A percentile compares a stretch with the other conserved stretches of the same genome.
Evolutionary conservation across 2,329 filamentous ascomycete genomes (phyloP).

Genomic region (Hypoxylon sp.): DNA sequence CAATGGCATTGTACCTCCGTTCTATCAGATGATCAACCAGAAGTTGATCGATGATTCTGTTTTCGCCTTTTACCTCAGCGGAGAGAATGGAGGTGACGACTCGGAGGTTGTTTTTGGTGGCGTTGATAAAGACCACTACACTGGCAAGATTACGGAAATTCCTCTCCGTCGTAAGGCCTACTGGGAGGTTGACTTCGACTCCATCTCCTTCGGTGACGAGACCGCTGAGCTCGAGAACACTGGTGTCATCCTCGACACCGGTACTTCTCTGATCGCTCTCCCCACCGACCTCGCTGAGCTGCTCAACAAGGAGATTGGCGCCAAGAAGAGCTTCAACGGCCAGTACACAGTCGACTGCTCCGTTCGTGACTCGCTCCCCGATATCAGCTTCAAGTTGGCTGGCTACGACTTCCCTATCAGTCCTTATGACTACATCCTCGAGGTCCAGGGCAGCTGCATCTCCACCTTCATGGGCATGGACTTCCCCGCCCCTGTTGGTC

Average conservation of each 20-base stretch:
- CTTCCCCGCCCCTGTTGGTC: conserved; percentile 87
- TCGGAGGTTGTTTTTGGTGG: conserved; percentile 94
- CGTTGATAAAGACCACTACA: conserved; percentile 83
- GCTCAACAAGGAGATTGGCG: conserved; percentile 96
- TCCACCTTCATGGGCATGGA: conserved; percentile 99
- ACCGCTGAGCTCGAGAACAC: conserved; percentile 93
- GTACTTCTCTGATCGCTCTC: conserved; percentile 96
- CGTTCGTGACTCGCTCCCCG: conserved; percentile 86
- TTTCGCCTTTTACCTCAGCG: conserved; percentile 95
- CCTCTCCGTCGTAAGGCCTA: conserved; percentile 98
- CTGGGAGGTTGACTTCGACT: conserved; percentile 98
- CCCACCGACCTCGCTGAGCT: conserved; percentile 93
- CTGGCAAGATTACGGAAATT: conserved; percentile 91
- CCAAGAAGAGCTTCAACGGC: conserved; percentile 97
- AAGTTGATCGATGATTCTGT: conserved; percentile 90
- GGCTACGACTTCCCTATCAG: conserved; percentile 95
- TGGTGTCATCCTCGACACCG: conserved; percentile 97
- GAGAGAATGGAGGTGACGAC: conserved; percentile 76
- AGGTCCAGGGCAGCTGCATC: conserved; percentile 95
- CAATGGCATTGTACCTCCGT: conserved; percentile 93
- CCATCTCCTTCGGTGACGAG: conserved; percentile 89
- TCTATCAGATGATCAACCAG: conserved; percentile 96
- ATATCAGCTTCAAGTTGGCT: conserved; percentile 90
- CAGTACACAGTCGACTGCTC: conserved; percentile 95
- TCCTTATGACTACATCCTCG: conserved; percentile 93